These are phyloP conservation scores for Oemleria cerasiformis DNA, from an alignment of 306 rosid species.

Conservation along the genomic window DNA sequence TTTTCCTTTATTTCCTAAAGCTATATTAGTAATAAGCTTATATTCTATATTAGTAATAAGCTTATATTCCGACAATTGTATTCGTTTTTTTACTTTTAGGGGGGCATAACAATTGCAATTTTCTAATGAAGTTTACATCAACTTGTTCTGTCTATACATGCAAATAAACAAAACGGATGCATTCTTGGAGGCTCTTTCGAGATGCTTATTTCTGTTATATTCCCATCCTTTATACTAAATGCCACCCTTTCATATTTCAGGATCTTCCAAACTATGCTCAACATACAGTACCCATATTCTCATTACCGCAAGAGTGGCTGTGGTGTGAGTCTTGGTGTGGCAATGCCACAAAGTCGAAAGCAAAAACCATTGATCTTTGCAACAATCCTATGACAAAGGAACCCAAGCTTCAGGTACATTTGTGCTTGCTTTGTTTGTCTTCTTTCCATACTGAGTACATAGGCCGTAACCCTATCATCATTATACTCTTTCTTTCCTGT, in stretches of 20 bases:
- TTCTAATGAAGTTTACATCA: background rate
- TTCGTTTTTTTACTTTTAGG: background rate
- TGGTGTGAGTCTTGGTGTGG: slow-evolving; percentile 99
- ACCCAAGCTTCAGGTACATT: slow-evolving; percentile 88
- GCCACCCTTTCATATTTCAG: slow-evolving; percentile 37
- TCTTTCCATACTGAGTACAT: slow-evolving; percentile 6
- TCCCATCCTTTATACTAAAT: slow-evolving; percentile 3
- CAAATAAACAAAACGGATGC: background rate
- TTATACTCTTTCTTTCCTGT: background rate
- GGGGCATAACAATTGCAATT: background rate
- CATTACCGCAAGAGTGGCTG: slow-evolving; percentile 97
- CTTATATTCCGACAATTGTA: background rate
- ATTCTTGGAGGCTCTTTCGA: background rate
- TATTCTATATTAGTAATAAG: background rate
- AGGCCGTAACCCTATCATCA: slow-evolving; percentile 4
- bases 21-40: background rate
- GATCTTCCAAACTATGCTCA: slow-evolving; percentile 99
- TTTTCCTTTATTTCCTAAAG: background rate
- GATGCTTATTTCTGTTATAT: background rate
- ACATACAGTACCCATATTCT: slow-evolving; percentile 86
- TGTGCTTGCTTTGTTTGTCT: background rate
- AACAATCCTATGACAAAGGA: slow-evolving; percentile 99
- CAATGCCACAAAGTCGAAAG: slow-evolving; percentile 87
- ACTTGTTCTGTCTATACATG: background rate
- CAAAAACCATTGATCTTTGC: slow-evolving; percentile 97